Evolutionary conservation across 345 rosid genomes (phyloP).

Genomic region (Moricandia arvensis): DNA sequence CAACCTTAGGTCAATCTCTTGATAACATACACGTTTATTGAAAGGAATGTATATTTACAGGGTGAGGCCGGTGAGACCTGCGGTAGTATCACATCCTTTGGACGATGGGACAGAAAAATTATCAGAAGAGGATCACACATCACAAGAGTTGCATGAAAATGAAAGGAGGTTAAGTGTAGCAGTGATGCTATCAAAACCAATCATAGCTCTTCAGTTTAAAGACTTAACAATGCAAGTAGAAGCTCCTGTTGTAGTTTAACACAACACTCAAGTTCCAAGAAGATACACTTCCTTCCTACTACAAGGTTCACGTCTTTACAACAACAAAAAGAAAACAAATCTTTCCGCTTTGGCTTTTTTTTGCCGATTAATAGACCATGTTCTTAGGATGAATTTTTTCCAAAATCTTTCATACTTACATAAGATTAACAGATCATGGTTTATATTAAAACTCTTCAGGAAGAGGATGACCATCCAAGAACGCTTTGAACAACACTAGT

Average conservation of each 20-base stretch:
- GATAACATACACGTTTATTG: neutral
- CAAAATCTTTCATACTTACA: conserved; percentile 34
- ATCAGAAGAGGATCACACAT: conserved; percentile 3
- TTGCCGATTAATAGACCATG: neutral
- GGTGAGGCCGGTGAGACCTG: conserved; percentile 60
- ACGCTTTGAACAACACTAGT: conserved; percentile 73
- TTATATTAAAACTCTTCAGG: conserved; percentile 69
- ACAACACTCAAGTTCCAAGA: conserved; percentile 19
- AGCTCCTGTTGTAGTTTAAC: conserved; percentile 56
- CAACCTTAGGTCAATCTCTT: neutral
- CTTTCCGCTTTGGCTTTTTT: neutral
- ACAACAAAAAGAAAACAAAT: neutral
- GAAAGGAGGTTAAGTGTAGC: conserved; percentile 46
- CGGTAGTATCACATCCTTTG: conserved; percentile 45
- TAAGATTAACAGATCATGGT: conserved; percentile 7
- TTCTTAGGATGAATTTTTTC: conserved; percentile 8
- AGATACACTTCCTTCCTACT: conserved; percentile 30
- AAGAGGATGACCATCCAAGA: conserved; percentile 57
- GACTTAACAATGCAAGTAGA: conserved; percentile 79
- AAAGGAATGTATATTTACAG: conserved; percentile 28
- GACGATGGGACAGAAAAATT: conserved; percentile 35
- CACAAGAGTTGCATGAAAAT: conserved; percentile 30
- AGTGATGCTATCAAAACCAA: conserved; percentile 73
- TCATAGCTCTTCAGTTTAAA: conserved; percentile 72
- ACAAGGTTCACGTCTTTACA: conserved; percentile 37